A percentile compares a stretch with the other conserved stretches of the same genome.
Evolutionary conservation across 2,329 filamentous ascomycete species (phyloP).

Genomic region (Periconia sp.): DNA sequence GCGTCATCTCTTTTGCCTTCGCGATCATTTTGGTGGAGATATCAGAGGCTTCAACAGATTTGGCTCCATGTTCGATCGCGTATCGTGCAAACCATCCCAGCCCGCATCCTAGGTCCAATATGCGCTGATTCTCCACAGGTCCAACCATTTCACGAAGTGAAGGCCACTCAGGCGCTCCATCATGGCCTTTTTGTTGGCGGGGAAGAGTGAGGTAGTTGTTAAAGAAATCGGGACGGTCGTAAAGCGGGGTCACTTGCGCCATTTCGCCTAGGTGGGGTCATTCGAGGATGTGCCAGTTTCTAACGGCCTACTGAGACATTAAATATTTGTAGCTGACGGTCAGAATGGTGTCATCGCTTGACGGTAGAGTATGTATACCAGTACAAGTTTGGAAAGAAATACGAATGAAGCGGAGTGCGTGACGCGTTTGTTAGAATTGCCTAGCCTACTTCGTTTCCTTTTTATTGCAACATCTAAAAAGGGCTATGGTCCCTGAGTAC

Average conservation of each 20-base stretch:
- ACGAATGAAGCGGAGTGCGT: too few species aligned
- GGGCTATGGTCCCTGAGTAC: too few species aligned
- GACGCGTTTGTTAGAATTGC: too few species aligned
- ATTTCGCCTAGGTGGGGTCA: too few species aligned
- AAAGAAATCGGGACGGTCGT: constrained; percentile 11
- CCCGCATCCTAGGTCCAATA: constrained; percentile 57
- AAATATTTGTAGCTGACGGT: too few species aligned
- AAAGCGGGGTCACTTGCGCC: constrained; percentile 2
- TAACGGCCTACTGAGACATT: too few species aligned
- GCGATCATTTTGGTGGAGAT: constrained; percentile 54
- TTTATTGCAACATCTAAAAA: too few species aligned
- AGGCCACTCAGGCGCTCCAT: constrained; percentile 46
- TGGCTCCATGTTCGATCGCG: constrained; percentile 47
- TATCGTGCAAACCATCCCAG: constrained; percentile 57
- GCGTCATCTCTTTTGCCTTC: constrained; percentile 35
- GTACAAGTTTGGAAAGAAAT: too few species aligned
- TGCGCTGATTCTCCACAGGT: constrained; percentile 29
- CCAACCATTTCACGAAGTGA: constrained; percentile 51
- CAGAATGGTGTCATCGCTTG: too few species aligned
- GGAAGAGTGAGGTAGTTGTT: constrained; percentile 42
- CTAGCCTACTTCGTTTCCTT: too few species aligned
- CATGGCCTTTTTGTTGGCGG: constrained; percentile 49
- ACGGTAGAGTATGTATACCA: too few species aligned
- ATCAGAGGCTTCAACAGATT: constrained; percentile 31
- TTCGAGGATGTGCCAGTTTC: too few species aligned